These are phyloP conservation scores for Asterophora parasitica DNA, from an alignment of 768 basidiomycete species.

Conservation along the genomic window DNA sequence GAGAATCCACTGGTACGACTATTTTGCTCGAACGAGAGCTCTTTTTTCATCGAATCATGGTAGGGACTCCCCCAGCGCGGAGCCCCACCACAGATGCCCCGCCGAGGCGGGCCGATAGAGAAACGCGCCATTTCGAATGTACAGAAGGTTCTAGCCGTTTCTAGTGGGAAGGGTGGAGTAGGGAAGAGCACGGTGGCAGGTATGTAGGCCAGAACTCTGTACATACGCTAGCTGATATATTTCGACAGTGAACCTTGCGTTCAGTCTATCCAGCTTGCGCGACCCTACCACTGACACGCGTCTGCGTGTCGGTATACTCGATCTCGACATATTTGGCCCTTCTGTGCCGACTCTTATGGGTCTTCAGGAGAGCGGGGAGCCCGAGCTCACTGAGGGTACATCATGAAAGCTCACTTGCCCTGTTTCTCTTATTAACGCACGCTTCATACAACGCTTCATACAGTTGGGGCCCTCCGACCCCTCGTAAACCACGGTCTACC, in stretches of 20 bases:
- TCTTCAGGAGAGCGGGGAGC: constrained; percentile 72
- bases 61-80: constrained; percentile 28
- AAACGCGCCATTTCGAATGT: constrained; percentile 68
- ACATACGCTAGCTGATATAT: neutral
- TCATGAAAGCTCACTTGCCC: neutral
- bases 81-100: constrained; percentile 55
- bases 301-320: constrained; percentile 79
- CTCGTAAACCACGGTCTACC: constrained; percentile 84
- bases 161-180: constrained; percentile 93
- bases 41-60: neutral
- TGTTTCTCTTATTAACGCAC: neutral
- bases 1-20: constrained; percentile 17
- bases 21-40: neutral
- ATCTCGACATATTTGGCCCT: constrained; percentile 95
- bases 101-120: constrained; percentile 46
- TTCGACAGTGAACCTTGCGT: constrained; percentile 73
- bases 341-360: constrained; percentile 93
- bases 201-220: constrained; percentile 22
- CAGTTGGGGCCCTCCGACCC: constrained; percentile 77
- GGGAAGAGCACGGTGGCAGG: constrained; percentile 86
- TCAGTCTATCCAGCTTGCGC: constrained; percentile 54
- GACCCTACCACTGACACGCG: constrained; percentile 29
- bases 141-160: constrained; percentile 75
- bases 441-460: no score
- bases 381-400: constrained; percentile 66